Evolutionary conservation across 331 rosid species (phyloP).

Genomic region (Pyracantha coccinea): DNA sequence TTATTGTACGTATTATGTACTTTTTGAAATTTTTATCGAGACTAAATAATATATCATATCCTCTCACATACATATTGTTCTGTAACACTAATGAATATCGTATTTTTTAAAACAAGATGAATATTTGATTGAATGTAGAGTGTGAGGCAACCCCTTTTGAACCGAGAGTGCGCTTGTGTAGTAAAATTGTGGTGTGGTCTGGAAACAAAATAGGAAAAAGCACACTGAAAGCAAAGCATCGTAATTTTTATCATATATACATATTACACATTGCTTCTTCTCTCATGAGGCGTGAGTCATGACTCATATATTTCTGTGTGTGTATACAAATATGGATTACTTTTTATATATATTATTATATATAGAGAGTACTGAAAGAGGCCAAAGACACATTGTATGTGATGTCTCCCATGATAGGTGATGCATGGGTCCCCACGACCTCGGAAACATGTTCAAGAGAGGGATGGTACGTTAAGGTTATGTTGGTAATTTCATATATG

Average conservation of each 20-base stretch:
- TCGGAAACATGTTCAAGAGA: conserved; percentile 35
- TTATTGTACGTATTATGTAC: background rate
- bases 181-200: background rate
- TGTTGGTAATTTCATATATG: background rate
- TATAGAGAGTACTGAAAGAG: conserved; percentile 1
- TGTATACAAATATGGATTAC: background rate
- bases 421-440: conserved; percentile 53
- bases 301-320: background rate
- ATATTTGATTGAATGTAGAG: background rate
- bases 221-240: conserved; percentile 33
- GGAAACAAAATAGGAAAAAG: conserved; percentile 17
- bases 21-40: too few species aligned
- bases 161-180: conserved; percentile 20
- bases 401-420: conserved; percentile 67
- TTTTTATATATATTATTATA: background rate
- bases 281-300: background rate
- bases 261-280: background rate
- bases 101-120: too few species aligned
- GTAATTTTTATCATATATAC: background rate
- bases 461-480: conserved; percentile 43
- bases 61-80: too few species aligned
- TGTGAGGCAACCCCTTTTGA: background rate
- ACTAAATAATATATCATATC: background rate
- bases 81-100: too few species aligned
- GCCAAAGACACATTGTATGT: conserved; percentile 32